Conservation (phyloP, 768 basidiomycete genomes). For the Lactarius vividus region DNA sequence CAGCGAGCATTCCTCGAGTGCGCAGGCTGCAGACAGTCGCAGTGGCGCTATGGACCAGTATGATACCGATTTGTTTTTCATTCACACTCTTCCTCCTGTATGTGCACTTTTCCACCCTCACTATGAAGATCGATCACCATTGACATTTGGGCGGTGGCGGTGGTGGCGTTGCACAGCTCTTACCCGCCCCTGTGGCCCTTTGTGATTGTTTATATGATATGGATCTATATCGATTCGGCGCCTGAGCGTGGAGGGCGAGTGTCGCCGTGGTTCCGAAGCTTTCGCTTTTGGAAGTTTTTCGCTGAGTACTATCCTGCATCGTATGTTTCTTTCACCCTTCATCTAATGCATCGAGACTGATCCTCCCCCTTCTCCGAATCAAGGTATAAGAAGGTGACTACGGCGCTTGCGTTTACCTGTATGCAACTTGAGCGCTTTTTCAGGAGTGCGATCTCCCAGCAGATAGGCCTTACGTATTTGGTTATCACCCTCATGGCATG, state of each 20-base stretch:
- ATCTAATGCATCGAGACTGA: slow-evolving; percentile 1
- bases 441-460: slow-evolving; percentile 90
- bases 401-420: background rate
- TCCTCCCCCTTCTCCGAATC: background rate
- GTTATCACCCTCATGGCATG: slow-evolving; percentile 96
- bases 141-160: slow-evolving; percentile 1
- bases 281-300: slow-evolving; percentile 82
- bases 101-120: slow-evolving; percentile 33
- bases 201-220: slow-evolving; percentile 70
- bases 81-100: slow-evolving; percentile 82
- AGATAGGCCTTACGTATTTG: slow-evolving; percentile 93
- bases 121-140: background rate
- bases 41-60: slow-evolving; percentile 85
- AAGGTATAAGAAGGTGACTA: slow-evolving; percentile 44
- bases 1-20: slow-evolving; percentile 80
- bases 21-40: slow-evolving; percentile 85
- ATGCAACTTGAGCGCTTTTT: slow-evolving; percentile 1
- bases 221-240: slow-evolving; percentile 75
- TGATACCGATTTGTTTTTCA: slow-evolving; percentile 63
- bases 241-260: slow-evolving; percentile 72
- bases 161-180: slow-evolving; percentile 51
- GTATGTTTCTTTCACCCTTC: slow-evolving; percentile 46
- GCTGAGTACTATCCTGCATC: slow-evolving; percentile 89
- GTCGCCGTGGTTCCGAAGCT: slow-evolving; percentile 69
- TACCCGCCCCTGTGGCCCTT: slow-evolving; percentile 88